These are phyloP conservation scores for Gossypium herbaceum DNA, from an alignment of 345 rosid genomes.

Conservation along the genomic window DNA sequence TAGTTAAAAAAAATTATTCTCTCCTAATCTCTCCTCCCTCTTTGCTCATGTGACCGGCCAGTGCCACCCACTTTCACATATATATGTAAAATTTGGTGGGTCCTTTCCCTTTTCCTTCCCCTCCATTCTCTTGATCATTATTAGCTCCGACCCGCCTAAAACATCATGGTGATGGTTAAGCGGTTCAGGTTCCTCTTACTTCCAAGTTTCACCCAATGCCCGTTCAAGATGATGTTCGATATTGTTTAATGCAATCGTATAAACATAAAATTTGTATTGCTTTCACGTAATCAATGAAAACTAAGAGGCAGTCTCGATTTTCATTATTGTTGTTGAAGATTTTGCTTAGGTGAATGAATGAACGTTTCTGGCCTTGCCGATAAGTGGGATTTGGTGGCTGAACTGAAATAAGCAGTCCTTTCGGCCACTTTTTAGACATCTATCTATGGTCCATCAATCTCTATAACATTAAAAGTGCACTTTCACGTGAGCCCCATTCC, in stretches of 20 bases:
- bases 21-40: too few species aligned
- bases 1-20: too few species aligned
- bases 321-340: background rate
- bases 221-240: background rate
- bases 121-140: background rate
- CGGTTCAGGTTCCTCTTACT: constrained; percentile 1
- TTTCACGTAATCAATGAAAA: background rate
- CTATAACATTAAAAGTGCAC: background rate
- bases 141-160: background rate
- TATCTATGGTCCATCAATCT: background rate
- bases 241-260: background rate
- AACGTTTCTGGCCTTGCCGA: background rate
- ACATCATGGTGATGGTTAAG: background rate
- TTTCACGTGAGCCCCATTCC: constrained; percentile 19
- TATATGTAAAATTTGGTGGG: background rate
- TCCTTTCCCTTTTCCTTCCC: background rate
- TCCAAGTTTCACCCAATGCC: background rate
- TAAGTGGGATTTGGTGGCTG: background rate
- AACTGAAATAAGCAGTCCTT: background rate
- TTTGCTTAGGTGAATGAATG: background rate
- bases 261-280: background rate
- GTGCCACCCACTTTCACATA: constrained; percentile 31
- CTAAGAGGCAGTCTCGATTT: background rate
- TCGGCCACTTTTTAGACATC: background rate
- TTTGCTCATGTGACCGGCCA: background rate